Percentiles rank a stretch among this genome's conserved stretches.
Conservation (phyloP, 345 rosid species). For the Bruguiera parviflora region DNA sequence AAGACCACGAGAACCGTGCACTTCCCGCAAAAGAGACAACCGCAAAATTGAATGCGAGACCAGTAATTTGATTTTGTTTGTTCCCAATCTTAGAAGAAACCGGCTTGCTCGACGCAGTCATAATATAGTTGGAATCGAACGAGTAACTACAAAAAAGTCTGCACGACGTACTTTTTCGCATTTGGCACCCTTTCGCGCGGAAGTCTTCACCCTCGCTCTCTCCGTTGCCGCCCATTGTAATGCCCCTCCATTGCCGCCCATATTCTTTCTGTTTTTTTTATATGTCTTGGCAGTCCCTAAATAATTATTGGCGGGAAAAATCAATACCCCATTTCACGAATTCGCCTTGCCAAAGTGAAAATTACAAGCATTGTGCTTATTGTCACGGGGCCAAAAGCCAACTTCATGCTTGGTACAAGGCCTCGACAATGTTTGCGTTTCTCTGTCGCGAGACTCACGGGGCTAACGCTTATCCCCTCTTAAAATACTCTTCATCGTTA, state of each 20-base stretch:
- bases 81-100: neutral
- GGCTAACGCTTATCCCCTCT: neutral
- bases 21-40: no score
- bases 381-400: no score
- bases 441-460: no score
- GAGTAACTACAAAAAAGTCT: no score
- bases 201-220: conserved; percentile 10
- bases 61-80: no score
- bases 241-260: no score
- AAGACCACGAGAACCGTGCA: no score
- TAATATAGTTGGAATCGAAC: neutral
- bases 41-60: no score
- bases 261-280: conserved; percentile 16
- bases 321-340: conserved; percentile 10
- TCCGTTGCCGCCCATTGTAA: conserved; percentile 27
- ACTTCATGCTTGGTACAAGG: no score
- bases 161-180: no score
- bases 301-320: neutral
- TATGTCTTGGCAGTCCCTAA: conserved; percentile 20
- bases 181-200: conserved; percentile 29
- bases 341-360: conserved; percentile 14
- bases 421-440: no score
- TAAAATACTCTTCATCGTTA: conserved; percentile 14
- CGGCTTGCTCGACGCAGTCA: neutral
- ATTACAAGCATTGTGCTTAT: neutral